Evolutionary conservation across 176 grass and related monocot genomes (phyloP), one percentile per base, ranked within the genome.

Genomic region (Rhynchospora pubera): DNA sequence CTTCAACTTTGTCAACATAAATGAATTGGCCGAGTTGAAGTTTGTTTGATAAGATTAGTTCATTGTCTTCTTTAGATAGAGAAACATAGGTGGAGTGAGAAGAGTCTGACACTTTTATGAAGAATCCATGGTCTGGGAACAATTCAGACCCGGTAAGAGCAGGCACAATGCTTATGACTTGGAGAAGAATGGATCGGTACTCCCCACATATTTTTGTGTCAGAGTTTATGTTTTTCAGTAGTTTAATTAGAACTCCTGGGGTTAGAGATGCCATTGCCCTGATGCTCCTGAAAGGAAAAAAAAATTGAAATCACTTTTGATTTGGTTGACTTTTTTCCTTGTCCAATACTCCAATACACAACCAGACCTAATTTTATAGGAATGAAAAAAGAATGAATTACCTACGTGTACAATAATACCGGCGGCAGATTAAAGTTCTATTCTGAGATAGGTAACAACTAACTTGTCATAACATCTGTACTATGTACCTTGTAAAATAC

Each of bases 61-160:
- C 96, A 43, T 99, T 93, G 57, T 95, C 96, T 69, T 99, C 96
- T 80, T 95, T 99, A 42, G 96, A 99, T 72, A 99, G 84, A 84
- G 96, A 99, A 87, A 99, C 96, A 87, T 95, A 99, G 3, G 96
- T 95, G 9, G 84, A 93, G 77, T 99, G 96, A 0, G 91, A 95
- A 7, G 96, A 99, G 86, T 99, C 96, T 15, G 96, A 99, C 52
- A 99, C 96, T 88, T 99, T 99, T 75, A 99, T 90, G 85, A 99
- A 99, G 91, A 99, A 99, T n/a, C 96, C 96, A 84, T 99, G 93
- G 62, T 99, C 87, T 16, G 96, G 96, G 85, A 86, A 99, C 46
- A 99, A 85, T 68, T 99, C 96, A 52, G 89, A 99, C 21, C 96
- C 96, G 83, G 90, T 91, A 69, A 99, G 85, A 69, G 93, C 97